Percentiles rank a stretch among this genome's conserved stretches.
phyloP scores from a whole-genome alignment of 306 rosid genomes.

The Hippophae rhamnoides region DNA sequence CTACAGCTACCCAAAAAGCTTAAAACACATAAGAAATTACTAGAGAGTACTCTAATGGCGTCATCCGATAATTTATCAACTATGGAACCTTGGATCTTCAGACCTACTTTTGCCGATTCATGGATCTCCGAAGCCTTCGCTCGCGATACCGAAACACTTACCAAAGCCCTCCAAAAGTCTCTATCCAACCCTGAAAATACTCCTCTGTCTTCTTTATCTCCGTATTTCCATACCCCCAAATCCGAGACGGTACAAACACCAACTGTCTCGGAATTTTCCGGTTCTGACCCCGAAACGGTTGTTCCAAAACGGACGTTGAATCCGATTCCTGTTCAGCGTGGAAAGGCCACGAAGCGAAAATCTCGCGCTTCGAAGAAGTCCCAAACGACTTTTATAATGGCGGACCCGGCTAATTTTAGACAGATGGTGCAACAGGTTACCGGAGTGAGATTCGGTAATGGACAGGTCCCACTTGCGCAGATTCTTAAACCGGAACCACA shows the following conservation, averaged over 20 bases:
- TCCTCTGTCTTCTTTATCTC: slow-evolving; percentile 9
- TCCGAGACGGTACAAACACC: slow-evolving; percentile 37
- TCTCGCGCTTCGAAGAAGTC: slow-evolving; percentile 78
- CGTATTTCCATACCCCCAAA: slow-evolving; percentile 1
- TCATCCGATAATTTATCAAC: slow-evolving; percentile 38
- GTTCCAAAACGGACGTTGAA: slow-evolving; percentile 21
- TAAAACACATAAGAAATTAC: background rate
- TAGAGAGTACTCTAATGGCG: slow-evolving; percentile 29
- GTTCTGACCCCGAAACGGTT: slow-evolving; percentile 57
- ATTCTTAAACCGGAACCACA: slow-evolving; percentile 76
- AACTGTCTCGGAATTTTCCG: slow-evolving; percentile 48
- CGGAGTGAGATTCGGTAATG: slow-evolving; percentile 42
- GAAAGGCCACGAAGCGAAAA: slow-evolving; percentile 54
- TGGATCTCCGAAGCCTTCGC: slow-evolving; percentile 46
- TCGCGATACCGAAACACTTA: slow-evolving; percentile 44
- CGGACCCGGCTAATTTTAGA: slow-evolving; percentile 84
- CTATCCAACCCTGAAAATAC: slow-evolving; percentile 17
- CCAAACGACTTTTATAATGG: slow-evolving; percentile 79
- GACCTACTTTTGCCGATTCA: slow-evolving; percentile 30
- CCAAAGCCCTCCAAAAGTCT: slow-evolving; percentile 58
- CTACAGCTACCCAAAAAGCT: too few relatives aligned
- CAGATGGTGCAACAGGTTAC: slow-evolving; percentile 96
- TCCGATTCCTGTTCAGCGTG: slow-evolving; percentile 10
- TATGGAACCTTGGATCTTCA: slow-evolving; percentile 44
- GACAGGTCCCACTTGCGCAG: slow-evolving; percentile 28